phyloP scores from a whole-genome alignment of 768 basidiomycete genomes.

The Lactarius quietus region DNA sequence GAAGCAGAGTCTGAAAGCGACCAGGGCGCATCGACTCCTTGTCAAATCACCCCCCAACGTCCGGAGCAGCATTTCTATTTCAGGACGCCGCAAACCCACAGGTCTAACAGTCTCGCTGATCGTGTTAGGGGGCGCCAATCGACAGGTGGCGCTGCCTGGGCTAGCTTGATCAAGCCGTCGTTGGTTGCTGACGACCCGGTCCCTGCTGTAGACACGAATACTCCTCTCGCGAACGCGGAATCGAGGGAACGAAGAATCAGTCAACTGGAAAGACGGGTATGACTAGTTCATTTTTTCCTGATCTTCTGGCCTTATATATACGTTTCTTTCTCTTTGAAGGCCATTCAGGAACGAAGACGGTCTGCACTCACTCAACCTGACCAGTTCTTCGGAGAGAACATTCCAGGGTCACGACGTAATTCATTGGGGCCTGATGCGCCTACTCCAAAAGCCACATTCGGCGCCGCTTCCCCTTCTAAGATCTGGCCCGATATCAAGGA shows the following conservation, averaged over 20 bases:
- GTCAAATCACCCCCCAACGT: constrained; percentile 26
- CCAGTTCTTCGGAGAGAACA: constrained; percentile 48
- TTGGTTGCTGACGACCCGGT: constrained; percentile 53
- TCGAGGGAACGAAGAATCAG: constrained; percentile 3
- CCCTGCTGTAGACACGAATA: constrained; percentile 29
- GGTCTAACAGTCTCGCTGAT: constrained; percentile 20
- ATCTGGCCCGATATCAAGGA: constrained; percentile 24
- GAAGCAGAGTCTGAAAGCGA: constrained; percentile 18
- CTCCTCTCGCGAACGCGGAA: not conserved
- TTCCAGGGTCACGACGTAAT: constrained; percentile 47
- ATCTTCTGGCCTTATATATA: not conserved
- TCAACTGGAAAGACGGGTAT: constrained; percentile 16
- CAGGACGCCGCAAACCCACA: constrained; percentile 55
- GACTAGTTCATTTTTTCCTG: not conserved
- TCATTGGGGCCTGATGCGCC: constrained; percentile 28
- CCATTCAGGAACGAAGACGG: constrained; percentile 58
- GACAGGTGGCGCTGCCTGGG: constrained; percentile 35
- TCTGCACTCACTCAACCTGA: constrained; percentile 52
- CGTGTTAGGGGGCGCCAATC: constrained; percentile 24
- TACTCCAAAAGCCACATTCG: not conserved
- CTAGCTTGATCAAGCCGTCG: constrained; percentile 52
- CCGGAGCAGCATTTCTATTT: constrained; percentile 41
- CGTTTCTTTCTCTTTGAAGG: constrained; percentile 33
- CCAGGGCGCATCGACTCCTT: constrained; percentile 5
- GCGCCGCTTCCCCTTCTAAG: constrained; percentile 16